These are phyloP conservation scores for Trametes villosa DNA, from an alignment of 768 basidiomycete species.

Conservation along the genomic window DNA sequence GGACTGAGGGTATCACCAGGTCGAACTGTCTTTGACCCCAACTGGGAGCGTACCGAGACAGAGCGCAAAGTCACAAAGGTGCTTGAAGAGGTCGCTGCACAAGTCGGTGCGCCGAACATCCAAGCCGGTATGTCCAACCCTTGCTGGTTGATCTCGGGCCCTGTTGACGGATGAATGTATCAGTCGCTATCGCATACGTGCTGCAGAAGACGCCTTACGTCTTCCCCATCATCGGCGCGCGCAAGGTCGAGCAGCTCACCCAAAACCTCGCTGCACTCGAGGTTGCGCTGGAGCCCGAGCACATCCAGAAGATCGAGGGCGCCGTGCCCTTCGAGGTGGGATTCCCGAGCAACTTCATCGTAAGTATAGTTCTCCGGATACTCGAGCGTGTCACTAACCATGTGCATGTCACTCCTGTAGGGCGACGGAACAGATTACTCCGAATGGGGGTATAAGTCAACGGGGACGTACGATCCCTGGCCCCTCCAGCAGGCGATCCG, in stretches of 20 bases:
- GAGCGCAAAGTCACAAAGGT: slow-evolving; percentile 40
- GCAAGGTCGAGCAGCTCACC: slow-evolving; percentile 27
- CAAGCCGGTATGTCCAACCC: slow-evolving; percentile 14
- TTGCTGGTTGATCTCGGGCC: neutral
- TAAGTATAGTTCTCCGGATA: no score
- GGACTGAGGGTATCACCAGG: no score
- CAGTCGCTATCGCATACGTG: slow-evolving; percentile 38
- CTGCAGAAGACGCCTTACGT: neutral
- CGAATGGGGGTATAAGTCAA: no score
- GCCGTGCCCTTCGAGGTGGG: slow-evolving; percentile 28
- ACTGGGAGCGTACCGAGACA: slow-evolving; percentile 42
- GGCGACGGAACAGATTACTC: no score
- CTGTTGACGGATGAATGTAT: neutral
- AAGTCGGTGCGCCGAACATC: slow-evolving; percentile 31
- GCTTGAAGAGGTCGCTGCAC: slow-evolving; percentile 45
- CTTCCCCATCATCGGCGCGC: neutral
- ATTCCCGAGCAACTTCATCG: slow-evolving; percentile 19
- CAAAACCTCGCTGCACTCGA: slow-evolving; percentile 27
- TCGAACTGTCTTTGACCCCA: slow-evolving; percentile 35
- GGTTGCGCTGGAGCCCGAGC: slow-evolving; percentile 24
- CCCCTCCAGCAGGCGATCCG: no score
- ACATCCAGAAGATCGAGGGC: slow-evolving; percentile 28
- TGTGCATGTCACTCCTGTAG: no score
- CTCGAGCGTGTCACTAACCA: no score
- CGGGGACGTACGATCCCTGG: no score